Evolutionary conservation across 164 flowering plant species (phyloP), one percentile per base, ranked within the genome.

Genomic region (Piper longum): DNA sequence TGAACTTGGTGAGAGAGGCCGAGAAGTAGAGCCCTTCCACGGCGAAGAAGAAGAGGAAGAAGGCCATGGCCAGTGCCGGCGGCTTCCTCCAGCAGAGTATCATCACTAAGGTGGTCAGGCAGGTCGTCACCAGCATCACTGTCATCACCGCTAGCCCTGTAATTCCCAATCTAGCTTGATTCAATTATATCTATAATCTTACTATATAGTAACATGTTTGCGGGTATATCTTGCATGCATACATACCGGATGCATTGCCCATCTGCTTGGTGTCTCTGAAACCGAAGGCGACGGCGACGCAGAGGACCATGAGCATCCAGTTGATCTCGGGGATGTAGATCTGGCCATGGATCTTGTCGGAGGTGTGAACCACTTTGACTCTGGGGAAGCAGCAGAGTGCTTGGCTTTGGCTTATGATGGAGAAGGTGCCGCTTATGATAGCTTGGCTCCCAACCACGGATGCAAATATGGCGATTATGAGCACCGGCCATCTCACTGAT

Each of bases 361-460:
- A 86, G 7, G 97, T 88, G 62, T 91, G 97, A 66, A 91, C 79
- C 62, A 91, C 93, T 78, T 91, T 91, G 65, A 91, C 97, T 74
- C 88, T 80, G 2, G 97, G 97, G 71, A 91, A 91, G 78, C 97
- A 91, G 57, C 97, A 85, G 7, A 91, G 84, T 48, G 97, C 85
- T 62, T 91, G 97, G 79, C 97, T 91, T 78, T 91, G 97, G 79
- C 86, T 91, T 67, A 91, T 91, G 67, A 91, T 91, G 43, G 95
- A 91, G 82, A 91, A 91, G n/a, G 97, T 88, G 41, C 97, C 97
- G 41, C 97, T 91, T 77, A 91, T 91, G 67, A 91, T 91, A 36
- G 97, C 97, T 76, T 91, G 95, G 77, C 97, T 88, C 66, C 97
- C 97, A 54, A 91, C 97, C 52, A 91, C 95, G 19, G 97, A 83